Evolutionary conservation across 495 filamentous ascomycete genomes (phyloP), one percentile per base, ranked within the genome.

Genomic region (Peziza echinospora): DNA sequence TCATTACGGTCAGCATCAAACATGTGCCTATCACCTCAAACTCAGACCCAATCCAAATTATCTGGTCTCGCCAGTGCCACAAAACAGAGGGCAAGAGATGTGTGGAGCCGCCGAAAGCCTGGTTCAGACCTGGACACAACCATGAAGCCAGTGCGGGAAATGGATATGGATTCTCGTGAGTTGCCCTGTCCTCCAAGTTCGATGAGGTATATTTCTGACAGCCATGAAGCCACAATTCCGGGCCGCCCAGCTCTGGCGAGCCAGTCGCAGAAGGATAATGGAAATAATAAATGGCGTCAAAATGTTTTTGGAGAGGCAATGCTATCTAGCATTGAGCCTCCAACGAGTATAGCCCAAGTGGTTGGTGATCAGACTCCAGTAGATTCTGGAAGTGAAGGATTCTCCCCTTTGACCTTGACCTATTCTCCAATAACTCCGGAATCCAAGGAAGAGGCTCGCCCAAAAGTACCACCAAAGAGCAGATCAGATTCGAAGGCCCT

Each of bases 151-250:
- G 74, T 78, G 10, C 75, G 77, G 49, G 78, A 80, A 53, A 59
- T 67, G 41, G 61, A 70, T 37, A 73, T 82, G 67, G 79, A 84
- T 61, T 82, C 79, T 56, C 79, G 79, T 84, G 71, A 66, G 78
- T 69, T 2, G 10, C 17, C 5, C 28, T 41, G 25, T n/a, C 26
- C 26, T 25, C 24, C 11, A 22, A 25, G 26, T 30, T 21, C 37
- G 37, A 49, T 42, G 37, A 57, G 63, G n/a, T n/a, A n/a, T 39
- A 60, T 63, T 65, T 46, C 65, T 52, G 21, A 24, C 22, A 21
- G n/a, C n/a, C 37, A 26, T 45, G 11, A 48, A 84, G 79, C 79
- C 50, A 82, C 79, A 22, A 79, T 84, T 47, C 79, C 79, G 25
- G 79, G 76, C 24, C 71, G 75, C 25, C 75, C 72, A 34, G 26